Base-by-base conservation (phyloP, 2,329 filamentous ascomycete genomes). In the Monilinia fructicola region DNA sequence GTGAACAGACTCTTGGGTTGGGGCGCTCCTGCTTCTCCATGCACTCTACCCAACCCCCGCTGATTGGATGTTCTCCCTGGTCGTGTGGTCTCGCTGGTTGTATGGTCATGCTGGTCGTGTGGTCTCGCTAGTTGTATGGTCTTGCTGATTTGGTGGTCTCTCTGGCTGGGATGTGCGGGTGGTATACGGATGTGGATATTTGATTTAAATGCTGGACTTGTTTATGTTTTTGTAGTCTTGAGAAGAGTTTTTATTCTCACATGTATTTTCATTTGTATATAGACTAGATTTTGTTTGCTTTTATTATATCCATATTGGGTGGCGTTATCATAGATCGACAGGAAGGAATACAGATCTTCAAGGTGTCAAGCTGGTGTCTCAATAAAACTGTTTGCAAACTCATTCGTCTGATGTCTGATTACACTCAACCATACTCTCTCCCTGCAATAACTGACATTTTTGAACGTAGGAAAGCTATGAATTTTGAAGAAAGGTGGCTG, bases 1-100 rank as follows among this genome's bases (percentile, higher is more conserved):
- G 73, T 71, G 6, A 74, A 74, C 54, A 67, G 72, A 18, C 64
- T 74, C 38, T 53, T 65, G 64, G 64, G 64, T 21, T 65, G 64
- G 64, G 46, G 38, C 1, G 64, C 21, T 21, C 18, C 46, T 1
- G 21, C 10, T 4, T 54, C 64, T 11, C 48, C 64, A 26, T 65
- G 64, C 9, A 31, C 16, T 26, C 14, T 61, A 1, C 5, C 26
- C 1, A 61, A 65, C 38, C 64, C 64, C 9, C 56, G 48, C 44
- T 50, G 26, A 46, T 26, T 31, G 18, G 18, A 14, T 35, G 1
- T 3, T 21, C 14, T 48, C 5, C 1, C 35, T 2, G 21, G n/a
- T n/a, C n/a, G n/a, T n/a, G n/a, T 35, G 1, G 6, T 21, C 14
- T 48, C 5, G 3, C 35, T 2, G 21, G n/a, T 18, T 35, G n/a